phyloP scores from a whole-genome alignment of 495 filamentous ascomycete species.

The Penicillium soppii region DNA sequence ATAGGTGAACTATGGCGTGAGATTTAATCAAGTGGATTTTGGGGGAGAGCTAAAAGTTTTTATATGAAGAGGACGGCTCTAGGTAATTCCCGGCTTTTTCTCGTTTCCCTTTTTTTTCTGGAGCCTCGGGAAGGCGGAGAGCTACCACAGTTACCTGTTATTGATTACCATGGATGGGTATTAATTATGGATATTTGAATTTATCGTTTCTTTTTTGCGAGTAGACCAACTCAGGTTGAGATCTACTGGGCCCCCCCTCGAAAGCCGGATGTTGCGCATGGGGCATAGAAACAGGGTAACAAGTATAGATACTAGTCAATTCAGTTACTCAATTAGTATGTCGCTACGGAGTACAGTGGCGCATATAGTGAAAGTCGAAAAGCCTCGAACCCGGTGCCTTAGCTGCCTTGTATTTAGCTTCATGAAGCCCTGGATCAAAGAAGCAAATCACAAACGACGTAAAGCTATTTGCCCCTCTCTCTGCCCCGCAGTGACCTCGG shows the following conservation, averaged over 20 bases:
- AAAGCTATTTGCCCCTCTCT: constrained; percentile 5
- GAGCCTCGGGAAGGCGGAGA: constrained; percentile 6
- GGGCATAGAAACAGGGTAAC: neutral
- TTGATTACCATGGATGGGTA: neutral
- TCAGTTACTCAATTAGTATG: no score
- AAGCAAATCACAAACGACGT: constrained; percentile 14
- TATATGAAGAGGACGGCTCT: constrained; percentile 11
- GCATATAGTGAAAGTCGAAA: neutral
- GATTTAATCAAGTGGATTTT: constrained; percentile 10
- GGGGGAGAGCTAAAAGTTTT: constrained; percentile 7
- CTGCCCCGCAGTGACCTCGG: constrained; percentile 20
- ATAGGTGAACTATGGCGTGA: constrained; percentile 22
- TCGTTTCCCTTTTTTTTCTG: neutral
- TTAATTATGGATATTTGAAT: neutral
- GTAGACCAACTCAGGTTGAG: no score
- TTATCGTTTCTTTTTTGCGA: neutral
- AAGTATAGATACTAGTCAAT: no score
- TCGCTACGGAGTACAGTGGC: no score
- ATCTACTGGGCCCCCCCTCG: neutral
- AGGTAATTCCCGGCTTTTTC: neutral
- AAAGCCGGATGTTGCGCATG: neutral
- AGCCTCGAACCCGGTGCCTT: constrained; percentile 1
- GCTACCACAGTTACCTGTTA: neutral
- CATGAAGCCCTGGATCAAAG: neutral
- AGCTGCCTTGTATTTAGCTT: no score